Conservation (phyloP, 2,329 filamentous ascomycete genomes). For the Verticillium alfalfae region DNA sequence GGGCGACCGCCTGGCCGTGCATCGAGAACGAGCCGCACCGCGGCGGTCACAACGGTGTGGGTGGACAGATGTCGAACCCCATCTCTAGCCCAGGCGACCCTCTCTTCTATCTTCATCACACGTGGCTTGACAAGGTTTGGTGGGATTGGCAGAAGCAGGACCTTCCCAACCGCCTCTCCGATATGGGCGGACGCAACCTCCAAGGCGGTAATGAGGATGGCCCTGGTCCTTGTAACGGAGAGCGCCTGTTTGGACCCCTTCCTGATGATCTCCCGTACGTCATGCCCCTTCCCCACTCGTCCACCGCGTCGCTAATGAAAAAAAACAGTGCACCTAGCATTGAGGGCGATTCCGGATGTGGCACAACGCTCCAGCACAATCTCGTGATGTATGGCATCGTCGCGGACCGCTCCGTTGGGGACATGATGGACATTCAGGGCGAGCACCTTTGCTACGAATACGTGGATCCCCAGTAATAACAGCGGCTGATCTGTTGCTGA, state of each 20-base stretch:
- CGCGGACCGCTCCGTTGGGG: slow-evolving; percentile 13
- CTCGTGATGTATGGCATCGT: slow-evolving; percentile 20
- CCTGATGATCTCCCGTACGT: slow-evolving; percentile 1
- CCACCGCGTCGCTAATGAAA: neutral
- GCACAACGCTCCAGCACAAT: slow-evolving; percentile 17
- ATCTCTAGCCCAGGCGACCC: slow-evolving; percentile 23
- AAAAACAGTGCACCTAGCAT: neutral
- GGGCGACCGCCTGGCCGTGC: slow-evolving; percentile 15
- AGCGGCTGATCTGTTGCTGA: neutral
- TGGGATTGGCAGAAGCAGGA: slow-evolving; percentile 16
- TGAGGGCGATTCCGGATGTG: slow-evolving; percentile 12
- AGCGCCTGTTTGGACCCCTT: neutral
- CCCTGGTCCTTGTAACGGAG: neutral
- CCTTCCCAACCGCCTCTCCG: slow-evolving; percentile 1
- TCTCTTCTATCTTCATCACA: slow-evolving; percentile 19
- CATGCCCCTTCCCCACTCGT: neutral
- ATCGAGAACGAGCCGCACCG: slow-evolving; percentile 19
- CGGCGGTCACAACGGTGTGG: slow-evolving; percentile 18
- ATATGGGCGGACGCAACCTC: slow-evolving; percentile 1
- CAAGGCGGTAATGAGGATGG: neutral
- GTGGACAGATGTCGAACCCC: slow-evolving; percentile 11
- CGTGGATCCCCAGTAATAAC: slow-evolving; percentile 1
- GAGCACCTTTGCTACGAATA: slow-evolving; percentile 19
- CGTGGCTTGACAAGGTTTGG: slow-evolving; percentile 18
- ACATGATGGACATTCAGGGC: slow-evolving; percentile 21